Percentiles rank a stretch among this genome's conserved stretches.
Evolutionary conservation across 2,329 filamentous ascomycete genomes (phyloP).

Genomic region (Alternaria ethzedia): DNA sequence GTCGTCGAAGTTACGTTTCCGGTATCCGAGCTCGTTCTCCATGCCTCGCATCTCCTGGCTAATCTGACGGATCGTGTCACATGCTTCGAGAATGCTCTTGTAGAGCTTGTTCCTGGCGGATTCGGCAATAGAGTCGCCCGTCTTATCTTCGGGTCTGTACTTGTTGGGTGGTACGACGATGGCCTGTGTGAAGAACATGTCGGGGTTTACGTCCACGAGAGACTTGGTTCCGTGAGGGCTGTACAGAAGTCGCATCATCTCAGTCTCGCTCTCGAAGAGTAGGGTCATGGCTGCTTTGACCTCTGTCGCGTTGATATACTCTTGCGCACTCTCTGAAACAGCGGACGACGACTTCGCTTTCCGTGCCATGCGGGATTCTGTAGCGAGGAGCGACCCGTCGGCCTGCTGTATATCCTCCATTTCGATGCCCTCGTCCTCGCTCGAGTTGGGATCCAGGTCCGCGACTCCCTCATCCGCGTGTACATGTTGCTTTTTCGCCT

Average conservation of each 20-base stretch:
- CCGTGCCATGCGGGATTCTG: constrained; percentile 49
- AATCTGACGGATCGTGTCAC: constrained; percentile 75
- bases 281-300: constrained; percentile 78
- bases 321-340: constrained; percentile 58
- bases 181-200: constrained; percentile 93
- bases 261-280: constrained; percentile 86
- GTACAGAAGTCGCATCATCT: constrained; percentile 85
- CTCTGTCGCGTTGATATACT: constrained; percentile 83
- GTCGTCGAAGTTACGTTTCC: constrained; percentile 71
- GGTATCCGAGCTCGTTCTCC: constrained; percentile 47
- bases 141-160: constrained; percentile 85
- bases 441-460: constrained; percentile 60
- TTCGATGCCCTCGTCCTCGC: constrained; percentile 52
- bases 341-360: constrained; percentile 50
- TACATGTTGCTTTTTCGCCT: constrained; percentile 52
- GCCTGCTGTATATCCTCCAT: constrained; percentile 40
- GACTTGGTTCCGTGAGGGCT: constrained; percentile 72
- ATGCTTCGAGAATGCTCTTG: constrained; percentile 79
- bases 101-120: constrained; percentile 88
- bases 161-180: constrained; percentile 91
- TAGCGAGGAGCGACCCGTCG: constrained; percentile 61
- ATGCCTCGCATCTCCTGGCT: constrained; percentile 68
- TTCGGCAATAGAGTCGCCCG: constrained; percentile 83
- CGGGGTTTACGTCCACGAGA: constrained; percentile 64
- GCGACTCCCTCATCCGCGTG: constrained; percentile 73